A percentile compares a stretch with the other conserved stretches of the same genome.
Conservation (phyloP, 169 alveolate species). For the Eimeria acervulina region DNA sequence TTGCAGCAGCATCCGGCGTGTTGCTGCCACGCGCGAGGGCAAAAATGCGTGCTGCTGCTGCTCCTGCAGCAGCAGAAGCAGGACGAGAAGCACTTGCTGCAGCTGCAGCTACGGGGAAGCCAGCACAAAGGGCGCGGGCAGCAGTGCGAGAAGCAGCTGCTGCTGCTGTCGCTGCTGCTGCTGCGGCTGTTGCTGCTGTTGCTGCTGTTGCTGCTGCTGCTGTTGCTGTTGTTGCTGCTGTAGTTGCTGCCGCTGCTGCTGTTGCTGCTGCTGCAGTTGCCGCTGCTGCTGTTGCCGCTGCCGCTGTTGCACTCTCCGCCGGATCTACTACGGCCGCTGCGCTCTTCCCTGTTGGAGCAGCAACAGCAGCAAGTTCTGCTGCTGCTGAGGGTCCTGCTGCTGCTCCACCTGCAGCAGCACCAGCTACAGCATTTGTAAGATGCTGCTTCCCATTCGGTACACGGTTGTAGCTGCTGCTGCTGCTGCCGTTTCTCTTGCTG, state of each 20-base stretch:
- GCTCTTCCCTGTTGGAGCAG: background rate
- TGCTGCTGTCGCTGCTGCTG: slow-evolving; percentile 15
- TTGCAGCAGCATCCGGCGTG: background rate
- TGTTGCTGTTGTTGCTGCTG: too few relatives aligned
- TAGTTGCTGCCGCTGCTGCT: background rate
- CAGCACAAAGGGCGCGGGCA: background rate
- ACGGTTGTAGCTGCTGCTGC: slow-evolving; percentile 15
- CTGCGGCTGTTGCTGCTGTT: background rate
- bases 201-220: too few relatives aligned
- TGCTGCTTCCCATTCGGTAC: background rate
- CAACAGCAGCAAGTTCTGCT: background rate
- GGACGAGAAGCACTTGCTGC: background rate
- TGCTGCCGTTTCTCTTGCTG: background rate
- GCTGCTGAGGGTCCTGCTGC: slow-evolving; percentile 16
- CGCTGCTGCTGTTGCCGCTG: background rate
- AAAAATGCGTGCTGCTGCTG: background rate
- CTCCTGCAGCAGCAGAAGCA: background rate
- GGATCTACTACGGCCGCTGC: background rate
- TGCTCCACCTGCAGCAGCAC: background rate
- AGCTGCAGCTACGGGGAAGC: background rate
- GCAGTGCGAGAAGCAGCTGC: background rate
- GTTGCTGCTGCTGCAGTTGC: background rate
- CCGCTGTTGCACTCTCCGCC: background rate
- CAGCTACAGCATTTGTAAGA: background rate
- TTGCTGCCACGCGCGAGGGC: background rate